Conservation (phyloP, 108 stramenopile genomes). For the Fistulifera pelliculosa region DNA sequence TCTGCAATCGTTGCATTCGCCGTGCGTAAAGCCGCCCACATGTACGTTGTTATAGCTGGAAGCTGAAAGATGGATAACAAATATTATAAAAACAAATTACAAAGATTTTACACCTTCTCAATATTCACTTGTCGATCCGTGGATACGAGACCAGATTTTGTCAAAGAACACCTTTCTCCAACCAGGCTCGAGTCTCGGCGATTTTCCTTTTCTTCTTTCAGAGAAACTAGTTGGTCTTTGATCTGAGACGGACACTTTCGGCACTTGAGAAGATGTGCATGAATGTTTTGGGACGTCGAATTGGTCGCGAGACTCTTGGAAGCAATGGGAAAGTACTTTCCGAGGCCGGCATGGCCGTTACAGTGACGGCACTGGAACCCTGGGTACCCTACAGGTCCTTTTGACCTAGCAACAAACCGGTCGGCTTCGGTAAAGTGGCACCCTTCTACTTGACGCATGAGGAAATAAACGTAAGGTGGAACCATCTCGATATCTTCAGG, state of each 20-base stretch:
- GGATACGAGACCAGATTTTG: constrained; percentile 48
- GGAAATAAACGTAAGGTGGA: constrained; percentile 46
- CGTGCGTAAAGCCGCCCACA: too few species aligned
- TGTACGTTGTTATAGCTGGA: too few species aligned
- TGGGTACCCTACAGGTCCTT: constrained; percentile 51
- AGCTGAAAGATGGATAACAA: too few species aligned
- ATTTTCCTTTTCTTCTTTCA: constrained; percentile 43
- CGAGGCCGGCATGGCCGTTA: constrained; percentile 55
- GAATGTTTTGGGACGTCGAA: constrained; percentile 59
- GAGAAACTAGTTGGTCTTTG: constrained; percentile 34
- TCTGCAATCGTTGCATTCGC: too few species aligned
- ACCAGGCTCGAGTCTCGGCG: constrained; percentile 40
- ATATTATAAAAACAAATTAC: too few species aligned
- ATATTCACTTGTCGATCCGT: constrained; percentile 9
- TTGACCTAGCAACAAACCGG: constrained; percentile 54
- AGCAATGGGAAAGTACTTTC: constrained; percentile 57
- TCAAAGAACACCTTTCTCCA: constrained; percentile 64
- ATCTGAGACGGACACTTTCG: constrained; percentile 37
- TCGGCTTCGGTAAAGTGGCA: constrained; percentile 57
- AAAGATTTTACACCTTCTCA: too few species aligned
- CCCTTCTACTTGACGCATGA: constrained; percentile 55
- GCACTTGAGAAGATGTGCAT: constrained; percentile 55
- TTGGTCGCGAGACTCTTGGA: constrained; percentile 46
- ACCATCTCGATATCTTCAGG: constrained; percentile 36
- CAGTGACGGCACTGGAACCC: constrained; percentile 70